phyloP scores from a whole-genome alignment of 176 grass and related monocot species.

The Ampelocalamus luodianensis region DNA sequence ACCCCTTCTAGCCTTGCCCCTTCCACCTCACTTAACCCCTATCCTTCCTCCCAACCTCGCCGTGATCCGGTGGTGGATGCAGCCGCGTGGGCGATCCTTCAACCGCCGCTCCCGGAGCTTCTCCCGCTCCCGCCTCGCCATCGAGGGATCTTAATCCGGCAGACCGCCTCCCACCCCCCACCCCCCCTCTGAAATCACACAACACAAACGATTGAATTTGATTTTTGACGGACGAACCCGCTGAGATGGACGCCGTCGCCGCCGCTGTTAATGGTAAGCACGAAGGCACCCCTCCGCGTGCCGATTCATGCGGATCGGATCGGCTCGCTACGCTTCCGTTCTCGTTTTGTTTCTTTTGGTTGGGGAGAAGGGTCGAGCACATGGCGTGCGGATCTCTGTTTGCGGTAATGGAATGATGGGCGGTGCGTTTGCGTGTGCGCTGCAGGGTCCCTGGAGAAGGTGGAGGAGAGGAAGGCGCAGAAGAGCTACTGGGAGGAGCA shows the following conservation, averaged over 20 bases:
- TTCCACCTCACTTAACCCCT: background rate
- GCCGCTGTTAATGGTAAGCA: slow-evolving; percentile 55
- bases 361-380: slow-evolving; percentile 36
- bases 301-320: background rate
- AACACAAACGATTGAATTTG: background rate
- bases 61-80: slow-evolving; percentile 65
- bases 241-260: slow-evolving; percentile 41
- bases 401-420: background rate
- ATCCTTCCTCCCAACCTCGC: background rate
- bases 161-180: background rate
- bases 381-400: slow-evolving; percentile 27
- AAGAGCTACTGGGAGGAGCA: slow-evolving; percentile 98
- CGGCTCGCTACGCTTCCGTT: background rate
- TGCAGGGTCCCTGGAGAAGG: slow-evolving; percentile 35
- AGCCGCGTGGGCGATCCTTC: slow-evolving; percentile 60
- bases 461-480: slow-evolving; percentile 76
- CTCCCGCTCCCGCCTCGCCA: slow-evolving; percentile 79
- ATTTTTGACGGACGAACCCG: no score
- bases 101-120: slow-evolving; percentile 94
- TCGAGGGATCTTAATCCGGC: slow-evolving; percentile 74
- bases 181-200: background rate
- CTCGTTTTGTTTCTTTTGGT: background rate
- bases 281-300: no score
- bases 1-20: background rate
- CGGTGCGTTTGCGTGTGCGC: background rate